These are phyloP conservation scores for Alternaria sp. DNA, from an alignment of 2,329 filamentous ascomycete species.

Conservation along the genomic window DNA sequence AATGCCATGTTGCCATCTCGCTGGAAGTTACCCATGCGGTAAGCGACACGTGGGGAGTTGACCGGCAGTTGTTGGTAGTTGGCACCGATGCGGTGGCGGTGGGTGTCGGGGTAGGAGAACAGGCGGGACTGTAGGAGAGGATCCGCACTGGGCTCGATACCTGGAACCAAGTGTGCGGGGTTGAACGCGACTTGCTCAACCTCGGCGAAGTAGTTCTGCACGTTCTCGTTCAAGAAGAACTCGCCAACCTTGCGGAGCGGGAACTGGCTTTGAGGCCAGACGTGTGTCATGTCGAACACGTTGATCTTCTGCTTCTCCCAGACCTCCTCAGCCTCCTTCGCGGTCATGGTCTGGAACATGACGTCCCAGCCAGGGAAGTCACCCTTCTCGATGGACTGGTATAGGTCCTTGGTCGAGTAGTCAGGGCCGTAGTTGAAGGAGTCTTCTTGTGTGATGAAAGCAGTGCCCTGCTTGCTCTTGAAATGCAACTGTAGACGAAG, in stretches of 20 bases:
- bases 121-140: slow-evolving; percentile 72
- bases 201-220: slow-evolving; percentile 68
- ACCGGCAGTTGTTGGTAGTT: slow-evolving; percentile 67
- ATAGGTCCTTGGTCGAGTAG: slow-evolving; percentile 61
- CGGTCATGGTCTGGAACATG: slow-evolving; percentile 59
- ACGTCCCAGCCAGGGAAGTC: slow-evolving; percentile 61
- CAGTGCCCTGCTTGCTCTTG: slow-evolving; percentile 60
- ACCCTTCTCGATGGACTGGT: slow-evolving; percentile 59
- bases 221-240: slow-evolving; percentile 61
- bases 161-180: slow-evolving; percentile 70
- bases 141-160: slow-evolving; percentile 72
- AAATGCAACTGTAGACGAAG: slow-evolving; percentile 53
- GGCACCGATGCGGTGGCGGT: slow-evolving; percentile 62
- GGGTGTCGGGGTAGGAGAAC: slow-evolving; percentile 73
- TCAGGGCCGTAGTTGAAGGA: slow-evolving; percentile 59
- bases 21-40: slow-evolving; percentile 69
- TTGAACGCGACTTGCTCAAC: slow-evolving; percentile 75
- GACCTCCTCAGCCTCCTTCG: slow-evolving; percentile 58
- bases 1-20: slow-evolving; percentile 75
- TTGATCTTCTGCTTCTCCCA: slow-evolving; percentile 63
- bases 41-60: slow-evolving; percentile 61
- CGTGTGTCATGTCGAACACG: slow-evolving; percentile 61
- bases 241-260: slow-evolving; percentile 61
- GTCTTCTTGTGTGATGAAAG: slow-evolving; percentile 60
- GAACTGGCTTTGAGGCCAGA: slow-evolving; percentile 61